Evolutionary conservation across 257 asterid species (phyloP).

Genomic region (Solanum clarkiae): DNA sequence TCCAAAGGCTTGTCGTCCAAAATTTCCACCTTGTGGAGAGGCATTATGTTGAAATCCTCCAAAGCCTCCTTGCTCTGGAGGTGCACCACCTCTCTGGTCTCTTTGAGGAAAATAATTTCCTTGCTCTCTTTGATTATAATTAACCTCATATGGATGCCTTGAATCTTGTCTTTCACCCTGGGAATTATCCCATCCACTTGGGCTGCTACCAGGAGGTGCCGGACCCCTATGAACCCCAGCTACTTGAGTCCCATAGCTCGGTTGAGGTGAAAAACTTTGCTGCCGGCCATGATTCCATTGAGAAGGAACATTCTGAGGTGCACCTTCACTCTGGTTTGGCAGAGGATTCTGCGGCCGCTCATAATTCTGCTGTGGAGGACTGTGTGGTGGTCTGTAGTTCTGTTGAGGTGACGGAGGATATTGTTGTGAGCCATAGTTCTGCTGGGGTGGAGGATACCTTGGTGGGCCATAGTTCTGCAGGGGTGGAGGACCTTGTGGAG

Average conservation of each 20-base stretch:
- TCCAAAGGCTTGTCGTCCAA: not conserved
- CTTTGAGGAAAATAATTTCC: not conserved
- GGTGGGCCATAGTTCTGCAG: conserved; percentile 16
- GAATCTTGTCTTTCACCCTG: conserved; percentile 8
- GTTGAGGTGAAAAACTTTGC: conserved; percentile 9
- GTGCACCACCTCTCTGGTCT: conserved; percentile 5
- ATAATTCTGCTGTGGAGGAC: conserved; percentile 7
- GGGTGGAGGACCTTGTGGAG: conserved; percentile 5
- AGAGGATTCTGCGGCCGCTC: not conserved
- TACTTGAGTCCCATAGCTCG: conserved; percentile 7
- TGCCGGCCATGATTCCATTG: conserved; percentile 27
- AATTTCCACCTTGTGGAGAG: conserved; percentile 2
- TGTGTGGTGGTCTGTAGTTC: conserved; percentile 5
- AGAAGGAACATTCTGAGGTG: conserved; percentile 19
- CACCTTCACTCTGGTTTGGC: conserved; percentile 9
- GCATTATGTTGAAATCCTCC: conserved; percentile 13
- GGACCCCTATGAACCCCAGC: conserved; percentile 21
- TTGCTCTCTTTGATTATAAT: conserved; percentile 4
- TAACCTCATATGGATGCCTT: not conserved
- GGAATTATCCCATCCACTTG: conserved; percentile 14
- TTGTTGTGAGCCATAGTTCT: conserved; percentile 3
- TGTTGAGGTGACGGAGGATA: conserved; percentile 5
- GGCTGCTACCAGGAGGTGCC: conserved; percentile 4
- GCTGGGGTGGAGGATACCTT: conserved; percentile 9
- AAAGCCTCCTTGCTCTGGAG: conserved; percentile 16